phyloP scores from a whole-genome alignment of 495 filamentous ascomycete species.

The Neurospora cerealis region DNA sequence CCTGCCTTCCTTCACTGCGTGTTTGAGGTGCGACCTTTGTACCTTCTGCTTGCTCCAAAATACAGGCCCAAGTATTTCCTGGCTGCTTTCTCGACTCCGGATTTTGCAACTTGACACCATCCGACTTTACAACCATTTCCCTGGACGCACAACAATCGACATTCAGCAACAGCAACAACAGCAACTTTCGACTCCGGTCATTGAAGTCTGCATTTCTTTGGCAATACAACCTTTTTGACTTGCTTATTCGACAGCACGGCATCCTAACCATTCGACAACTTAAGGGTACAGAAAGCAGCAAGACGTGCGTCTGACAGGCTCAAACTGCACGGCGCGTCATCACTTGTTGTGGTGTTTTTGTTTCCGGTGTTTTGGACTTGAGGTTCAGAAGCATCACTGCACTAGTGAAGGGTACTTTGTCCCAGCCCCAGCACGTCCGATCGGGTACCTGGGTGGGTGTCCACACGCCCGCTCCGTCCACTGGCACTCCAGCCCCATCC shows the following conservation, averaged over 20 bases:
- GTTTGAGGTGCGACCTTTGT: constrained; percentile 8
- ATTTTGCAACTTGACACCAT: not conserved
- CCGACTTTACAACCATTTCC: not conserved
- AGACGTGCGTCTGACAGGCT: not conserved
- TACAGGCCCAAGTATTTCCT: not conserved
- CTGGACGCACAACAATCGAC: not conserved
- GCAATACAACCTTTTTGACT: not conserved
- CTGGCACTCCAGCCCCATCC: constrained; percentile 13
- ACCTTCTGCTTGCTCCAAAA: constrained; percentile 17
- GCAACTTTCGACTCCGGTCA: not conserved
- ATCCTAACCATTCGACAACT: not conserved
- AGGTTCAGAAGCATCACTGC: not conserved
- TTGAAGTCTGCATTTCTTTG: not conserved
- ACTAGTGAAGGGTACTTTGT: constrained; percentile 21
- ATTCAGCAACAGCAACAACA: not conserved
- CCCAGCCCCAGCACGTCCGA: constrained; percentile 17
- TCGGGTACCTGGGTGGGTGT: constrained; percentile 13
- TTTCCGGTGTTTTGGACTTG: not conserved
- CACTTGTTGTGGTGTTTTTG: not conserved
- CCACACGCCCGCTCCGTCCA: constrained; percentile 14
- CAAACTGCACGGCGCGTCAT: not conserved
- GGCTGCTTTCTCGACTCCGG: not conserved
- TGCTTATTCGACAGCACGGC: not conserved
- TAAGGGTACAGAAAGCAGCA: not conserved
- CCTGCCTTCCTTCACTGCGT: constrained; percentile 19